Percentiles rank a stretch among this genome's conserved stretches.
phyloP scores from a whole-genome alignment of 140 eudicot species.

The Anethum foeniculum region DNA sequence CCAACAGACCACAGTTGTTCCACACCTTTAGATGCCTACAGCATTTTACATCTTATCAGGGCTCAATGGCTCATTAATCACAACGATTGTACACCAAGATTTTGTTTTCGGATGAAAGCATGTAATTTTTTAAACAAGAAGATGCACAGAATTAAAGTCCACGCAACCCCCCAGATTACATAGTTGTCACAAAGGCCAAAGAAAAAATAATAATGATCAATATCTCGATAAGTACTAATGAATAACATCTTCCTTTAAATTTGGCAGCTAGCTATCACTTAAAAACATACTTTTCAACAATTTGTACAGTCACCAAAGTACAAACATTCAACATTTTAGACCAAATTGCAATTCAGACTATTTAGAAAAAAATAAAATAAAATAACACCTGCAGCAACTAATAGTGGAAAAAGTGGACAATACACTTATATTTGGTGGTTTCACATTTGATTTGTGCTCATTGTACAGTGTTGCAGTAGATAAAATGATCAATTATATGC shows the following conservation, averaged over 20 bases:
- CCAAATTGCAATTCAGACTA: not conserved
- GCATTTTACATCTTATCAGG: not conserved
- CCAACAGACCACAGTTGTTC: not conserved
- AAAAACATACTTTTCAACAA: not conserved
- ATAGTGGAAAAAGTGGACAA: not conserved
- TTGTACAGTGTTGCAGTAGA: not conserved
- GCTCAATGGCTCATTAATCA: not conserved
- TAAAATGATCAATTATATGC: not conserved
- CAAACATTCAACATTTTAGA: not conserved
- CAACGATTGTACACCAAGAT: not conserved
- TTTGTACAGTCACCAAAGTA: not conserved
- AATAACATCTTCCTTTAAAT: not conserved
- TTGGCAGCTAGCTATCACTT: not conserved
- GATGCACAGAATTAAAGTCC: not conserved
- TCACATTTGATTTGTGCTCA: not conserved
- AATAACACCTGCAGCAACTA: not conserved
- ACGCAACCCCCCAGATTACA: not conserved
- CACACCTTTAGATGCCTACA: not conserved
- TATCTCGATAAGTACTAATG: not conserved
- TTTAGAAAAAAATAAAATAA: not conserved
- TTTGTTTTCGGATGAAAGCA: not conserved
- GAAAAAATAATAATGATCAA: not conserved
- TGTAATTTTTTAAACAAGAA: not conserved
- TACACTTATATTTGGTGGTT: not conserved
- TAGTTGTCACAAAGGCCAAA: not conserved